Evolutionary conservation across 139 green algal species (phyloP), one percentile per base, ranked within the genome.

Genomic region (Diplosphaera chodatii): DNA sequence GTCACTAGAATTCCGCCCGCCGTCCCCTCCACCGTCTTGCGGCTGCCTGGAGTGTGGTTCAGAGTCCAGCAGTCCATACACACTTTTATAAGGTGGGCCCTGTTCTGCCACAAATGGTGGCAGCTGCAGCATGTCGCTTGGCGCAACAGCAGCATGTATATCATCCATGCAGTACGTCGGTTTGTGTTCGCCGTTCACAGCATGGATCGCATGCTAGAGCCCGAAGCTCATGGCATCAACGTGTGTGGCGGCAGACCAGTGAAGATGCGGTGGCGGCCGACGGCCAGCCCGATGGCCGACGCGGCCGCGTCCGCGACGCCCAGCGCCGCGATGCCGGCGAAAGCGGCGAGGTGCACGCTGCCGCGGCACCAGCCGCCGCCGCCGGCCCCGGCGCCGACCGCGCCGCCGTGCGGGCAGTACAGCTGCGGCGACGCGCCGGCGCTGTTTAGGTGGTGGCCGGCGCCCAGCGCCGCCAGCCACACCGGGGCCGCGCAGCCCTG

Each of bases 21-120:
- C 0, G 82, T 90, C 22, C 90, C 90, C 74, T 96, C 89, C 48
- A 82, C 59, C 13, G 89, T 94, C 73, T 96, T 96, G 15, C 67
- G 76, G 40, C 74, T 84, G 59, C 80, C 77, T 2, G n/a, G n/a
- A n/a, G n/a, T n/a, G n/a, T n/a, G n/a, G n/a, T n/a, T n/a, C n/a
- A n/a, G n/a, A n/a, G n/a, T n/a, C n/a, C n/a, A n/a, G n/a, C n/a
- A n/a, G n/a, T n/a, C n/a, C n/a, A n/a, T n/a, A n/a, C n/a, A n/a
- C n/a, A n/a, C n/a, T n/a, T n/a, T n/a, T n/a, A n/a, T n/a, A n/a
- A n/a, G n/a, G n/a, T n/a, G n/a, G n/a, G n/a, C n/a, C n/a, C n/a
- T n/a, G n/a, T n/a, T n/a, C n/a, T n/a, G n/a, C n/a, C n/a, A n/a
- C n/a, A n/a, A n/a, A n/a, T n/a, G n/a, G n/a, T n/a, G n/a, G n/a